Percentiles rank a stretch among this genome's conserved stretches.
These are phyloP conservation scores for Metschnikowia kofuensis DNA, from an alignment of 805 yeast species.

Conservation along the genomic window DNA sequence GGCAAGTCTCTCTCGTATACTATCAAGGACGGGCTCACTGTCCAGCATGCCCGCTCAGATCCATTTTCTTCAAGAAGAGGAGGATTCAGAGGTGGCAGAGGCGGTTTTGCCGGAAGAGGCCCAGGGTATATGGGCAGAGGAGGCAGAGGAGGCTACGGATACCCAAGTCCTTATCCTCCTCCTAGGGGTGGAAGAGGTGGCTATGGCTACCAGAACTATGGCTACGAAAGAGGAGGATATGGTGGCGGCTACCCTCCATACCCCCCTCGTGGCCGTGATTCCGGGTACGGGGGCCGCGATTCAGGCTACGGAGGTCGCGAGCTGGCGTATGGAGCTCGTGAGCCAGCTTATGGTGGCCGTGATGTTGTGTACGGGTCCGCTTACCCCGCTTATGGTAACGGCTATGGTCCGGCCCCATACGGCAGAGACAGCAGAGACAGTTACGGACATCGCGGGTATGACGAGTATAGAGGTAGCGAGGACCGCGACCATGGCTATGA, in stretches of 20 bases:
- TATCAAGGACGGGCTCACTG: slow-evolving; percentile 41
- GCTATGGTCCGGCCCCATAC: slow-evolving; percentile 8
- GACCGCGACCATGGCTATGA: slow-evolving; percentile 21
- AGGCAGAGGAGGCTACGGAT: slow-evolving; percentile 27
- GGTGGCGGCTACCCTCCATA: slow-evolving; percentile 19
- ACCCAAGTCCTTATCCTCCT: slow-evolving; percentile 17
- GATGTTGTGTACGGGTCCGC: slow-evolving; percentile 13
- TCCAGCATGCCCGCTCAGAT: slow-evolving; percentile 56
- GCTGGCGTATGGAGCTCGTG: slow-evolving; percentile 18
- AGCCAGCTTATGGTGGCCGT: slow-evolving; percentile 17
- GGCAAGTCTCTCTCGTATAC: slow-evolving; percentile 45
- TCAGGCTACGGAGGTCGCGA: slow-evolving; percentile 15
- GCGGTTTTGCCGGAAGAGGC: slow-evolving; percentile 21
- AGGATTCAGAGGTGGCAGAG: slow-evolving; percentile 20
- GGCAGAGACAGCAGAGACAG: slow-evolving; percentile 7
- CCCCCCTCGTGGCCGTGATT: slow-evolving; percentile 9
- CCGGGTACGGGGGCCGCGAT: slow-evolving; percentile 20
- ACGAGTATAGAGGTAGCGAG: slow-evolving; percentile 20
- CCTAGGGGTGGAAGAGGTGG: slow-evolving; percentile 22
- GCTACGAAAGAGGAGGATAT: slow-evolving; percentile 23
- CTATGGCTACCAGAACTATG: slow-evolving; percentile 18
- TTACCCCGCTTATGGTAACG: slow-evolving; percentile 1
- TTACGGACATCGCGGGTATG: slow-evolving; percentile 19
- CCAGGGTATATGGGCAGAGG: slow-evolving; percentile 14
- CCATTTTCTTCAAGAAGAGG: slow-evolving; percentile 44